These are phyloP conservation scores for Skeletonema marinoi DNA, from an alignment of 108 stramenopile genomes.

Conservation along the genomic window DNA sequence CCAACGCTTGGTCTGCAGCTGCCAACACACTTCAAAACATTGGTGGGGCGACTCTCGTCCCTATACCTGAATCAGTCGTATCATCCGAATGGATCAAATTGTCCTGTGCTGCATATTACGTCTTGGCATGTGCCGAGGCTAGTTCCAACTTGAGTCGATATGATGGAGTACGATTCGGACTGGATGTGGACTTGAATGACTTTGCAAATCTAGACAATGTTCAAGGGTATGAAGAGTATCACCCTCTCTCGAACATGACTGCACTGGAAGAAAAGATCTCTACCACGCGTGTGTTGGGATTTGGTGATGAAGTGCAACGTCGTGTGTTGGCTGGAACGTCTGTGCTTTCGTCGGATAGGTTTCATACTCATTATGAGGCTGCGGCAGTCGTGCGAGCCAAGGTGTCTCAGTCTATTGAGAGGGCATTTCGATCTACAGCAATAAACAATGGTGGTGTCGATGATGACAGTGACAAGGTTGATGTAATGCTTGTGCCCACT, in stretches of 20 bases:
- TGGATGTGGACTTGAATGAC: slow-evolving; percentile 26
- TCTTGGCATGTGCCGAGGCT: slow-evolving; percentile 95
- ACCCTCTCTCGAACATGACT: slow-evolving; percentile 36
- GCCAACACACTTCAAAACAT: slow-evolving; percentile 51
- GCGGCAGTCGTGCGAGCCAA: slow-evolving; percentile 76
- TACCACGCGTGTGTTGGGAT: slow-evolving; percentile 64
- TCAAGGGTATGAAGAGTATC: not conserved
- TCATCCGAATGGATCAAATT: slow-evolving; percentile 69
- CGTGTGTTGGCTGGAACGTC: slow-evolving; percentile 85
- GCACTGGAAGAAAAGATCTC: slow-evolving; percentile 74
- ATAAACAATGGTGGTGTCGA: not conserved
- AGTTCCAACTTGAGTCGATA: slow-evolving; percentile 95
- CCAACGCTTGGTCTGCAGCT: slow-evolving; percentile 55
- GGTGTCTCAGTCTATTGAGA: slow-evolving; percentile 64
- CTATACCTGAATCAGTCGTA: slow-evolving; percentile 53
- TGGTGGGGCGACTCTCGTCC: slow-evolving; percentile 60
- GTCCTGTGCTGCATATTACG: slow-evolving; percentile 93
- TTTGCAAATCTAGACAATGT: slow-evolving; percentile 1
- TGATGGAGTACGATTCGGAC: slow-evolving; percentile 94
- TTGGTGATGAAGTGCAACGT: slow-evolving; percentile 82
- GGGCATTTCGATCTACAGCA: slow-evolving; percentile 36
- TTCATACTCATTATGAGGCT: slow-evolving; percentile 87
- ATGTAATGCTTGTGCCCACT: slow-evolving; percentile 83
- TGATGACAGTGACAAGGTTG: slow-evolving; percentile 46
- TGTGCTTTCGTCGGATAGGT: slow-evolving; percentile 85